Evolutionary conservation across 805 yeast genomes (phyloP).

Genomic region (Nakazawaea ambrosiae): DNA sequence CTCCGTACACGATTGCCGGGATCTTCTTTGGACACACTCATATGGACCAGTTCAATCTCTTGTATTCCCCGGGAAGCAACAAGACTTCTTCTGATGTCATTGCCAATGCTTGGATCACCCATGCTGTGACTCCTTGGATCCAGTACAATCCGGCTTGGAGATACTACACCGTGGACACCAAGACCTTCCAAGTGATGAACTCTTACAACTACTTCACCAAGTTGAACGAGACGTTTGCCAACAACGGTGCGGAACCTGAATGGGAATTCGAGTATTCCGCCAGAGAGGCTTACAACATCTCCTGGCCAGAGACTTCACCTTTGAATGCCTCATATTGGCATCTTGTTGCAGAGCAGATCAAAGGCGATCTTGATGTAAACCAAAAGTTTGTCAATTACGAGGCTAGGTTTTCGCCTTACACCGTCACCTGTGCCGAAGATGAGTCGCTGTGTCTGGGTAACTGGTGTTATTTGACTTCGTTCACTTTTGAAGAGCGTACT

Average conservation of each 20-base stretch:
- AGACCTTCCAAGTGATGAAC: slow-evolving; percentile 55
- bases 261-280: slow-evolving; percentile 65
- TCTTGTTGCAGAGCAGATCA: slow-evolving; percentile 38
- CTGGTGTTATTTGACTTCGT: slow-evolving; percentile 34
- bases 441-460: slow-evolving; percentile 26
- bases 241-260: slow-evolving; percentile 47
- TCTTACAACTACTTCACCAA: slow-evolving; percentile 52
- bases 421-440: slow-evolving; percentile 36
- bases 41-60: slow-evolving; percentile 55
- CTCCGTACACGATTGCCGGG: slow-evolving; percentile 62
- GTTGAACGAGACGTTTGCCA: slow-evolving; percentile 48
- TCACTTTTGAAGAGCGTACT: slow-evolving; percentile 26
- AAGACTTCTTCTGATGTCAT: slow-evolving; percentile 38
- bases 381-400: slow-evolving; percentile 43
- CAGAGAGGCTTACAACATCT: slow-evolving; percentile 44
- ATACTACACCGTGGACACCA: slow-evolving; percentile 58
- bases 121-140: slow-evolving; percentile 56
- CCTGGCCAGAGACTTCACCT: slow-evolving; percentile 56
- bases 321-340: slow-evolving; percentile 70
- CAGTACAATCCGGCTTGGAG: slow-evolving; percentile 67
- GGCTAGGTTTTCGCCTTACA: slow-evolving; percentile 48
- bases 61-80: slow-evolving; percentile 43
- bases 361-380: slow-evolving; percentile 33
- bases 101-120: slow-evolving; percentile 58
- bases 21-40: slow-evolving; percentile 71